Percentiles rank a stretch among this genome's conserved stretches.
Evolutionary conservation across 805 yeast species (phyloP).

Genomic region (Saccharomycopsis sp.): DNA sequence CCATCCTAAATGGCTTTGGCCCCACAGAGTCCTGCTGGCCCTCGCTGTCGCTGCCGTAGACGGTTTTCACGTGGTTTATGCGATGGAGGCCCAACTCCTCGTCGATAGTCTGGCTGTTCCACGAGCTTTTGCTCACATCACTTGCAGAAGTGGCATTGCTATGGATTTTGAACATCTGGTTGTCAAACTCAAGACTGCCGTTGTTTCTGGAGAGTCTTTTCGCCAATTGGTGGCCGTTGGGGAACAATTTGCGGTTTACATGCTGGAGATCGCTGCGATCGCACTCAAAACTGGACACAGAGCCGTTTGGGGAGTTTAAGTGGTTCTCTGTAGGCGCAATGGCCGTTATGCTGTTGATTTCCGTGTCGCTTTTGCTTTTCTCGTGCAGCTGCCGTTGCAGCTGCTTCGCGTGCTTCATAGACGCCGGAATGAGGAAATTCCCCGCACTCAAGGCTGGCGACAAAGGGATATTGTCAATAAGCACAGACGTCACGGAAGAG

Average conservation of each 20-base stretch:
- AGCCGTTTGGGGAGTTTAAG: neutral
- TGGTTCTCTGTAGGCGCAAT: neutral
- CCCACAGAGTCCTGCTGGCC: neutral
- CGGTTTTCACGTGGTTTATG: neutral
- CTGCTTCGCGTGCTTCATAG: neutral
- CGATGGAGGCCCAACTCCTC: neutral
- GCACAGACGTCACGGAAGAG: constrained; percentile 2
- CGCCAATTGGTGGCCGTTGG: neutral
- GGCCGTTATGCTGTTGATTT: neutral
- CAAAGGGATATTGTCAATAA: neutral
- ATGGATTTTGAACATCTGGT: neutral
- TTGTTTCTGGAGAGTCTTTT: neutral
- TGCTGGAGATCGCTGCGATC: constrained; percentile 1
- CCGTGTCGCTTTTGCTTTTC: neutral
- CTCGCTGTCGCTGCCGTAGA: neutral
- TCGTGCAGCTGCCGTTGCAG: too few relatives aligned
- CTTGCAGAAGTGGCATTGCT: neutral
- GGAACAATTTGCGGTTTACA: neutral
- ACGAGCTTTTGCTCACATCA: neutral
- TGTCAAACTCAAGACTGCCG: neutral
- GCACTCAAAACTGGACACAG: constrained; percentile 1
- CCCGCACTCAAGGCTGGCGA: neutral
- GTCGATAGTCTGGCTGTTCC: neutral
- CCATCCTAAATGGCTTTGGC: neutral
- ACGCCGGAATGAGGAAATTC: neutral